phyloP scores from a whole-genome alignment of 176 grass and related monocot genomes.

The Melocanna baccifera region DNA sequence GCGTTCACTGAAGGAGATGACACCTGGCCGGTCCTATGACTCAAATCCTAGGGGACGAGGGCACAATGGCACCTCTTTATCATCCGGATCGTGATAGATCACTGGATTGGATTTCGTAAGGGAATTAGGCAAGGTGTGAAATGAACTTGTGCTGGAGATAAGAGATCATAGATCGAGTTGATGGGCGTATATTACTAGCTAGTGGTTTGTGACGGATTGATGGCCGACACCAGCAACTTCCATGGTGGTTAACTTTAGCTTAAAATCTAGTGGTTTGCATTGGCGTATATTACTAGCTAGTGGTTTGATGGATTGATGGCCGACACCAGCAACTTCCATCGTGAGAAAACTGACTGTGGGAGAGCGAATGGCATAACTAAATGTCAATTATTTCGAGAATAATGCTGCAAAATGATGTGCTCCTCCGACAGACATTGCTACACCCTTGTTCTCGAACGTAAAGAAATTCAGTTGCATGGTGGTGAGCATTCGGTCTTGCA shows the following conservation, averaged over 20 bases:
- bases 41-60: neutral
- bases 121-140: neutral
- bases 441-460: neutral
- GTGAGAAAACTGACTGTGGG: neutral
- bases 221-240: neutral
- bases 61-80: neutral
- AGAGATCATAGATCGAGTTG: neutral
- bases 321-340: neutral
- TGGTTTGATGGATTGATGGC: neutral
- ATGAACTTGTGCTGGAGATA: constrained; percentile 19
- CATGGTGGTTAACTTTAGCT: neutral
- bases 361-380: neutral
- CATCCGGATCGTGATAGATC: neutral
- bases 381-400: neutral
- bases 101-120: neutral
- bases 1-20: too few species aligned
- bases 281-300: neutral
- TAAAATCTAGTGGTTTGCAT: neutral
- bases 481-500: too few species aligned
- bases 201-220: neutral
- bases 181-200: neutral
- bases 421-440: neutral
- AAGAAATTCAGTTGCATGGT: neutral
- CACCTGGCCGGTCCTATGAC: neutral
- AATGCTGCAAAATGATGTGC: neutral